Conservation (phyloP, 192 early-diverging fungal genomes). For the Linnemannia zychae region DNA sequence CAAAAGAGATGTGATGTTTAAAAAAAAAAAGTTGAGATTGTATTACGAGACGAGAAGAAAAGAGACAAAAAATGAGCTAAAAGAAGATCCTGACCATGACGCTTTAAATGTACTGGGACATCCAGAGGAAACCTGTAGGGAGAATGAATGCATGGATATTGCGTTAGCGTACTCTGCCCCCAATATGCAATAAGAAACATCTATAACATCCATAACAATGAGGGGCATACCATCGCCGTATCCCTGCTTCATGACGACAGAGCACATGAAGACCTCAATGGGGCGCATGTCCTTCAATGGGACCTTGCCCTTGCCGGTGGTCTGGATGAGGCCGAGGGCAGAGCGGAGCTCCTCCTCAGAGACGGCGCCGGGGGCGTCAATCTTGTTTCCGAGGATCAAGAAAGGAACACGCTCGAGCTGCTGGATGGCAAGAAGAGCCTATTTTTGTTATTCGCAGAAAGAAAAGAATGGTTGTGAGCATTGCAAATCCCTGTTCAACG, state of each 20-base stretch:
- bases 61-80: constrained; percentile 13
- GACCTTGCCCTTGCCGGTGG: constrained; percentile 98
- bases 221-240: constrained; percentile 92
- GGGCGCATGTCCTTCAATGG: constrained; percentile 93
- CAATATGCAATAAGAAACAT: neutral
- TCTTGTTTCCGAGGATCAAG: constrained; percentile 99
- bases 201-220: neutral
- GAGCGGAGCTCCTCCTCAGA: constrained; percentile 93
- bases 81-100: neutral
- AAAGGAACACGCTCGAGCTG: constrained; percentile 94
- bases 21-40: neutral
- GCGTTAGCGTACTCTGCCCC: neutral
- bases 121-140: constrained; percentile 80
- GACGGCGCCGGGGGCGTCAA: constrained; percentile 93
- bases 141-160: neutral
- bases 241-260: constrained; percentile 97
- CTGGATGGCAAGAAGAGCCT: constrained; percentile 94
- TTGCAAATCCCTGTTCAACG: neutral
- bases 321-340: constrained; percentile 94
- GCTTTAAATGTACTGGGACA: constrained; percentile 87
- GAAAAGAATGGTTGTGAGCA: constrained; percentile 16
- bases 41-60: constrained; percentile 16
- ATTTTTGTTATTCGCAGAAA: constrained; percentile 11
- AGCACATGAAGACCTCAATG: constrained; percentile 99
- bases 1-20: neutral